Conservation (phyloP, 805 yeast genomes). For the Osmozyma mogii region DNA sequence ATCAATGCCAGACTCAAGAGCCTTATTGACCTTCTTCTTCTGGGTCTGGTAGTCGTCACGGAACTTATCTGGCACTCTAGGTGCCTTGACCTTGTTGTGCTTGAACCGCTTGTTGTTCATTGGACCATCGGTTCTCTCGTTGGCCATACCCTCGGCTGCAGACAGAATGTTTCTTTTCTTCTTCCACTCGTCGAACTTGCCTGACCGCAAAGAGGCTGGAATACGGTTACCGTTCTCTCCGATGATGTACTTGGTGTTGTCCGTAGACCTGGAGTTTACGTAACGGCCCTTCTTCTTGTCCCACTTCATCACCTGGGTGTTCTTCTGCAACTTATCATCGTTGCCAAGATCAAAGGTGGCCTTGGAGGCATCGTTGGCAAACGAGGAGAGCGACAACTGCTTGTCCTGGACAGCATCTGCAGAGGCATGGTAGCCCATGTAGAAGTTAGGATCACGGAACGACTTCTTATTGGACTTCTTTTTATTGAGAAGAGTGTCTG, state of each 20-base stretch:
- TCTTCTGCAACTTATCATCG: constrained; percentile 65
- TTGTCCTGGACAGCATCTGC: constrained; percentile 71
- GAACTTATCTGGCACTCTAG: constrained; percentile 81
- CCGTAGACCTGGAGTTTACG: constrained; percentile 70
- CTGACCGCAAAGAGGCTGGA: constrained; percentile 87
- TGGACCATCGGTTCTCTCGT: constrained; percentile 23
- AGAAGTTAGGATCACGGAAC: constrained; percentile 71
- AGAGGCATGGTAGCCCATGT: constrained; percentile 86
- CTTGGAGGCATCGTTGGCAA: constrained; percentile 73
- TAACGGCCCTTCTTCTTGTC: constrained; percentile 89
- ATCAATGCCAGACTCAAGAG: constrained; percentile 62
- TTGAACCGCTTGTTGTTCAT: constrained; percentile 42
- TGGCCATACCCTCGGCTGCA: constrained; percentile 38
- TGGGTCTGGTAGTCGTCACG: constrained; percentile 83
- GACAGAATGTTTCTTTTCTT: constrained; percentile 53
- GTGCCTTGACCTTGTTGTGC: constrained; percentile 72
- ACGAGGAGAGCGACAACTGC: constrained; percentile 57
- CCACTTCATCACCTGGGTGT: constrained; percentile 79
- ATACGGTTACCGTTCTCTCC: constrained; percentile 92
- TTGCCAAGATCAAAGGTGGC: constrained; percentile 80
- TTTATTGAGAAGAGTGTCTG: constrained; percentile 30
- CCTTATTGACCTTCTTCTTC: constrained; percentile 73
- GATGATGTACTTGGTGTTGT: constrained; percentile 70
- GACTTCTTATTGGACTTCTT: constrained; percentile 32
- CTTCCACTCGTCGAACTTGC: constrained; percentile 91